Percentiles rank a stretch among this genome's conserved stretches.
Conservation (phyloP, 352 stramenopile genomes). For the Phytopythium ostracodes region DNA sequence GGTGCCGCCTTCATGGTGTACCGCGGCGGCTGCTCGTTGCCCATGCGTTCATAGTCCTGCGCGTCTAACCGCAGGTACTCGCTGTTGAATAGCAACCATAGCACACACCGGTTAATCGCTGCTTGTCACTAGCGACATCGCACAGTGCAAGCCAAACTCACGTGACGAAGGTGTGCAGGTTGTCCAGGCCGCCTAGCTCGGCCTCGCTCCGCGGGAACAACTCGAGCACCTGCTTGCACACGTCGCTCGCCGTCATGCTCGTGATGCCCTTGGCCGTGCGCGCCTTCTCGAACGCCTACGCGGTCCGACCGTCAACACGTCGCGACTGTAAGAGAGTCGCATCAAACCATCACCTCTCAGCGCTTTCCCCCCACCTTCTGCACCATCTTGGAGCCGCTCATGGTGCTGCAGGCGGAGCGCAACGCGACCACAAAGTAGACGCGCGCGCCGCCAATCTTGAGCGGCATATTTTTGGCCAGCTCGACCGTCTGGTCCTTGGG, state of each 20-base stretch:
- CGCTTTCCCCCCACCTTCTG: slow-evolving; percentile 34
- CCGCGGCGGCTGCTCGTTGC: slow-evolving; percentile 9
- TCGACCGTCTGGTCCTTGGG: slow-evolving; percentile 70
- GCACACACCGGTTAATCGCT: neutral
- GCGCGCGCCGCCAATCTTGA: slow-evolving; percentile 74
- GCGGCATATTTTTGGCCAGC: slow-evolving; percentile 59
- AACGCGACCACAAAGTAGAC: slow-evolving; percentile 77
- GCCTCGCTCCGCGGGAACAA: slow-evolving; percentile 68
- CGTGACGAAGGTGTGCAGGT: slow-evolving; percentile 62
- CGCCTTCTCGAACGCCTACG: slow-evolving; percentile 75
- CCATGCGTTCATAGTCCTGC: slow-evolving; percentile 23
- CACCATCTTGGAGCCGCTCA: slow-evolving; percentile 81
- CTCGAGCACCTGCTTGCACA: slow-evolving; percentile 71
- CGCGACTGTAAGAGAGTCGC: too few relatives aligned
- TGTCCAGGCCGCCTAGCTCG: slow-evolving; percentile 71
- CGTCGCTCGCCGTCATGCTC: slow-evolving; percentile 53
- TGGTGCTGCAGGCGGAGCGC: slow-evolving; percentile 69
- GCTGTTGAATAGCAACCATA: slow-evolving; percentile 8
- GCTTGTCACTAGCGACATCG: neutral
- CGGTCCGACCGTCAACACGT: neutral
- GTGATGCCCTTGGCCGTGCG: slow-evolving; percentile 52
- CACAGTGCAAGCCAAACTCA: slow-evolving; percentile 17
- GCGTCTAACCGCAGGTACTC: slow-evolving; percentile 38
- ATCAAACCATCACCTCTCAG: too few relatives aligned
- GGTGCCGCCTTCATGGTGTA: slow-evolving; percentile 35